Evolutionary conservation across 169 alveolate species (phyloP).

Genomic region (Plasmodium inui): DNA sequence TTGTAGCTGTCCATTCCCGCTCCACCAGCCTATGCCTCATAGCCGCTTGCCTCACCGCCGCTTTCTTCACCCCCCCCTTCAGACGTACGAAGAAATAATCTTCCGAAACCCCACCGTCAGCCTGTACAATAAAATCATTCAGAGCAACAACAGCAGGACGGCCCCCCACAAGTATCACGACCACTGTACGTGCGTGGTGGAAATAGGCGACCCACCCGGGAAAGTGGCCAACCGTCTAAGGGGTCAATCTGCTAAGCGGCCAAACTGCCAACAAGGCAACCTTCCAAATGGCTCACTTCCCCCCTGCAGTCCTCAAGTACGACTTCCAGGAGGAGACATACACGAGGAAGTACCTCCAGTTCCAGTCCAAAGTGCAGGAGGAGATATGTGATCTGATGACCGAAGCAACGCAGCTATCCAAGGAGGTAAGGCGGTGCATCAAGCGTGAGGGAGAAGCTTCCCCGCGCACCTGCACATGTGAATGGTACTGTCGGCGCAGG

Average conservation of each 20-base stretch:
- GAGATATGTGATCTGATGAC: conserved; percentile 65
- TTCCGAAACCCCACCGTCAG: conserved; percentile 83
- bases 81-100: conserved; percentile 84
- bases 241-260: no score
- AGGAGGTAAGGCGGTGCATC: conserved; percentile 28
- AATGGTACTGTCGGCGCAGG: not conserved
- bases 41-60: not conserved
- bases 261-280: not conserved
- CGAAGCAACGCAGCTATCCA: conserved; percentile 54
- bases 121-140: conserved; percentile 79
- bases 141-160: conserved; percentile 76
- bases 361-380: conserved; percentile 58
- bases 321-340: conserved; percentile 40
- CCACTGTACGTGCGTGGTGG: conserved; percentile 76
- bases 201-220: no score
- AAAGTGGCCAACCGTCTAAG: no score
- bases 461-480: not conserved
- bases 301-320: conserved; percentile 22
- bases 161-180: conserved; percentile 83
- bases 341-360: conserved; percentile 48
- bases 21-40: no score
- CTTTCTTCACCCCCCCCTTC: not conserved
- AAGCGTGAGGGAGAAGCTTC: not conserved
- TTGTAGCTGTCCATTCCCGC: not conserved
- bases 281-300: not conserved